Percentiles rank a stretch among this genome's conserved stretches.
Conservation (phyloP, 306 rosid species). For the Dryas alaskensis region DNA sequence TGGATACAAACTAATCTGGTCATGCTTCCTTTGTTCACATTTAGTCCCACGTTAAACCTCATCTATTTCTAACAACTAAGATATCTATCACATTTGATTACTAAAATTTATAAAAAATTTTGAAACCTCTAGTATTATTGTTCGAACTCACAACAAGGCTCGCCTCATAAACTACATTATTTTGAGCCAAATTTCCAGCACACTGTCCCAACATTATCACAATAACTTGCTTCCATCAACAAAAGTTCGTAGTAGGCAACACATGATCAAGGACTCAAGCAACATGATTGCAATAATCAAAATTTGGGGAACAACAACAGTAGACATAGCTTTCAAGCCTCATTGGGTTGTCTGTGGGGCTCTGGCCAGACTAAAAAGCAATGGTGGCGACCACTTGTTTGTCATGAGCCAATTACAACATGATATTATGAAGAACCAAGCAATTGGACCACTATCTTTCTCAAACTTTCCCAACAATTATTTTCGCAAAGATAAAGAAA, state of each 20-base stretch:
- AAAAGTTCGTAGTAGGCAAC: background rate
- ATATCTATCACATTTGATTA: background rate
- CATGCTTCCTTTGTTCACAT: too few species aligned
- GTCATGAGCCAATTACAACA: constrained; percentile 33
- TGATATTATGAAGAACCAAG: constrained; percentile 33
- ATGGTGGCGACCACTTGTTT: constrained; percentile 38
- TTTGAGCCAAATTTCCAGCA: background rate
- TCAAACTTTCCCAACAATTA: constrained; percentile 44
- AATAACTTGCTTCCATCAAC: constrained; percentile 27
- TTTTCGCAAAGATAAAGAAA: constrained; percentile 40
- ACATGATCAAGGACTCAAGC: background rate
- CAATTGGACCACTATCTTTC: constrained; percentile 55
- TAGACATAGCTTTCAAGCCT: constrained; percentile 41
- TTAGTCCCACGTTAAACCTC: background rate
- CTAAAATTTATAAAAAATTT: background rate
- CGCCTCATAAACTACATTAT: background rate
- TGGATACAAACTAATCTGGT: too few species aligned
- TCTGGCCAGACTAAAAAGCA: constrained; percentile 38
- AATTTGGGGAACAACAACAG: constrained; percentile 39
- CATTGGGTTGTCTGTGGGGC: constrained; percentile 32
- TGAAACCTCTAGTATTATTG: background rate
- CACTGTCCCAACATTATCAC: constrained; percentile 24
- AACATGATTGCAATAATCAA: constrained; percentile 26
- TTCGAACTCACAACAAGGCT: background rate
- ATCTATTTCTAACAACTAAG: background rate